A percentile compares a stretch with the other conserved stretches of the same genome.
Evolutionary conservation across 164 flowering plant genomes (phyloP).

Genomic region (Vitis riparia): DNA sequence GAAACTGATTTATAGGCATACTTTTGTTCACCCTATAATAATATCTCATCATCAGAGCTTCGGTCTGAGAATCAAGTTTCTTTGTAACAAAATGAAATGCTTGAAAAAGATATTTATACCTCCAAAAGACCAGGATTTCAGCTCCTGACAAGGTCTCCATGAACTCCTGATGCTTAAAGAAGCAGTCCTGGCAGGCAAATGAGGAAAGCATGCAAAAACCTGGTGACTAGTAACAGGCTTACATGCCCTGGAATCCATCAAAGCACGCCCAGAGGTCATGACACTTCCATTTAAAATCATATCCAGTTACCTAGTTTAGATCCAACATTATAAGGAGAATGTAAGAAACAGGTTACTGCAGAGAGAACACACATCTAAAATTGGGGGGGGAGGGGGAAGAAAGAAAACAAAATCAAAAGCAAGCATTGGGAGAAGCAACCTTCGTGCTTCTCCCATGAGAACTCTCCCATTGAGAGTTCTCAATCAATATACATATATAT

Average conservation of each 20-base stretch:
- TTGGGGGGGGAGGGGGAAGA: too few relatives aligned
- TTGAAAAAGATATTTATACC: slow-evolving; percentile 11
- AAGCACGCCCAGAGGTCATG: slow-evolving; percentile 24
- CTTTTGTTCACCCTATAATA: too few relatives aligned
- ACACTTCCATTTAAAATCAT: slow-evolving; percentile 39
- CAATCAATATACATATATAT: not conserved
- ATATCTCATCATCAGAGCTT: too few relatives aligned
- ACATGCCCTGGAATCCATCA: slow-evolving; percentile 17
- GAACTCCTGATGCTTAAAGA: slow-evolving; percentile 6
- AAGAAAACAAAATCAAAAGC: too few relatives aligned
- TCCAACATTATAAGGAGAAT: not conserved
- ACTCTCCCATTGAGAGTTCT: too few relatives aligned
- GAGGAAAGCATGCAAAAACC: slow-evolving; percentile 7
- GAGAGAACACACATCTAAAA: not conserved
- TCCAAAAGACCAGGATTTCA: slow-evolving; percentile 15
- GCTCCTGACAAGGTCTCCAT: slow-evolving; percentile 19
- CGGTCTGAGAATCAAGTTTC: too few relatives aligned
- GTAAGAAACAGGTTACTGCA: not conserved
- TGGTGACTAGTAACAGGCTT: slow-evolving; percentile 12
- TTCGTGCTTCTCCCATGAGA: too few relatives aligned
- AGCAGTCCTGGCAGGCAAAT: slow-evolving; percentile 1
- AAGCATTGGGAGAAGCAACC: too few relatives aligned
- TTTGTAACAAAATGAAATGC: too few relatives aligned
- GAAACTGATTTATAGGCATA: too few relatives aligned
- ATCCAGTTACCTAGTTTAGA: slow-evolving; percentile 16